Evolutionary conservation across 164 flowering plant species (phyloP).

Genomic region (Nelumbo lutea): DNA sequence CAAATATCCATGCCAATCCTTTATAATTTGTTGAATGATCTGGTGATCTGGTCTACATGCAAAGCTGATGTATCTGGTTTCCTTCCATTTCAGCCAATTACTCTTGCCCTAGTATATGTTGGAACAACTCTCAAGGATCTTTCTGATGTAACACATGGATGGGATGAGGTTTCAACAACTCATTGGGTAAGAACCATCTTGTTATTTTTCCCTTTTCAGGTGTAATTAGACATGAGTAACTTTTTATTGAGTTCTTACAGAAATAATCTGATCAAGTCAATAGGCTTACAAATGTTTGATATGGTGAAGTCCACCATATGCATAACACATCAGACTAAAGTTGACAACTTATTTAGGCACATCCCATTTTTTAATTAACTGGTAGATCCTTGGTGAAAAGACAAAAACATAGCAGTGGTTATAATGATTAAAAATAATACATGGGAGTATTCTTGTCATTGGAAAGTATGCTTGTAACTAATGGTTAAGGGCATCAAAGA

Average conservation of each 20-base stretch:
- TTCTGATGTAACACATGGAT: slow-evolving; percentile 96
- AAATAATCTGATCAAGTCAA: neutral
- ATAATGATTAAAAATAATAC: no score
- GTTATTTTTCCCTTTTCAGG: neutral
- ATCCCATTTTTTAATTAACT: no score
- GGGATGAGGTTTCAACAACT: slow-evolving; percentile 70
- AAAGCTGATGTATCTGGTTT: slow-evolving; percentile 11
- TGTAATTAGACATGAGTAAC: neutral
- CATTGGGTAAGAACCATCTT: slow-evolving; percentile 60
- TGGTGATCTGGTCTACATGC: neutral
- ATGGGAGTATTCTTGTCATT: no score
- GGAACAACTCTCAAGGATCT: slow-evolving; percentile 97
- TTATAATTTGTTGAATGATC: neutral
- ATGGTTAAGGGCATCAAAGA: no score
- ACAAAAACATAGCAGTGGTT: no score
- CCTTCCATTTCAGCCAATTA: slow-evolving; percentile 65
- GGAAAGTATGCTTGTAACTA: no score
- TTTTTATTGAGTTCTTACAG: neutral
- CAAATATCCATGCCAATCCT: neutral
- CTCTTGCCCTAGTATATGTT: slow-evolving; percentile 77
- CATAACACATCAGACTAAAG: no score
- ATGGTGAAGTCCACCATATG: neutral
- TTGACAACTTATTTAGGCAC: no score
- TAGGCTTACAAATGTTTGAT: neutral
- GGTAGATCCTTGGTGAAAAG: no score